Evolutionary conservation across 306 rosid genomes (phyloP).

Genomic region (Amphicarpaea edgeworthii): DNA sequence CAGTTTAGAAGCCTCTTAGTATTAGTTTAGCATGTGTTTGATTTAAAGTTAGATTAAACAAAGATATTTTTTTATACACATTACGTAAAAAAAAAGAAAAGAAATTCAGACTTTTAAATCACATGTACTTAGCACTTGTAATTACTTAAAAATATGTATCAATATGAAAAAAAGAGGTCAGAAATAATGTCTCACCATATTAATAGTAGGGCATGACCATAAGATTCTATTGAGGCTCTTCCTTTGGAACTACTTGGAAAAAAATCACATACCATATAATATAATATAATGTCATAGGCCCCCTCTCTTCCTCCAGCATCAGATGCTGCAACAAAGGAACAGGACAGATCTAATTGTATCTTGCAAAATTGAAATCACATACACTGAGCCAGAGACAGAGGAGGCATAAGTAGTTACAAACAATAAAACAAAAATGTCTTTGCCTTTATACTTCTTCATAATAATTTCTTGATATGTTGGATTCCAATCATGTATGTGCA

Average conservation of each 20-base stretch:
- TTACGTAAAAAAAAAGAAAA: too few relatives aligned
- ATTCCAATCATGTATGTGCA: conserved; percentile 47
- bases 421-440: conserved; percentile 42
- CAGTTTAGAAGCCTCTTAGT: too few relatives aligned
- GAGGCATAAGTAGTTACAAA: conserved; percentile 30
- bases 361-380: conserved; percentile 44
- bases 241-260: conserved; percentile 59
- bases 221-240: conserved; percentile 71
- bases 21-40: too few relatives aligned
- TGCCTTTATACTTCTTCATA: conserved; percentile 18
- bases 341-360: conserved; percentile 56
- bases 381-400: conserved; percentile 10
- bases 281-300: conserved; percentile 18
- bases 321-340: conserved; percentile 34
- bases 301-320: conserved; percentile 25
- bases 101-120: too few relatives aligned
- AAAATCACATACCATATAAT: conserved; percentile 40
- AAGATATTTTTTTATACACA: too few relatives aligned
- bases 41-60: too few relatives aligned
- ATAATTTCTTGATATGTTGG: conserved; percentile 20
- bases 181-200: conserved; percentile 52
- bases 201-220: conserved; percentile 50
- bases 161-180: conserved; percentile 6
- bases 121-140: too few relatives aligned
- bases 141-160: conserved; percentile 7